A percentile compares a stretch with the other conserved stretches of the same genome.
Conservation (phyloP, 257 asterid species). For the Nicotiana obtusifolia region DNA sequence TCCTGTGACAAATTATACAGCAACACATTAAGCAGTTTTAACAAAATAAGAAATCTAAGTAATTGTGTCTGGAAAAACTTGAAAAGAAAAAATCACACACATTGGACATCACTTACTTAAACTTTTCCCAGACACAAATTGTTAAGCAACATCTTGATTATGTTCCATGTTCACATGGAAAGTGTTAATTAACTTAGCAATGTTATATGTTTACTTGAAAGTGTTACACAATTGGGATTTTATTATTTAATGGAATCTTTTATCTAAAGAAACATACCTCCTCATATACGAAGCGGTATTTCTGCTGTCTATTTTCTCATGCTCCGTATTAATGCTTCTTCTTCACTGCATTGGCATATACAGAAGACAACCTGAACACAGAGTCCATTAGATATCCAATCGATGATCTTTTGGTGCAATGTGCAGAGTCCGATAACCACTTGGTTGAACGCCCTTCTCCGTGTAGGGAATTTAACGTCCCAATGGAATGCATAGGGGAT, state of each 20-base stretch:
- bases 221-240: not conserved
- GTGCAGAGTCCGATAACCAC: conserved; percentile 52
- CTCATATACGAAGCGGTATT: not conserved
- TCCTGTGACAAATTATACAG: not conserved
- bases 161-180: not conserved
- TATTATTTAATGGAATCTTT: not conserved
- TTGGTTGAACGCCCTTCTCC: conserved; percentile 59
- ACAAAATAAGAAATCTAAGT: not conserved
- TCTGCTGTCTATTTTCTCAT: not conserved
- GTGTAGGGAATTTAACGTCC: conserved; percentile 59
- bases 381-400: conserved; percentile 59
- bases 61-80: not conserved
- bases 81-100: not conserved
- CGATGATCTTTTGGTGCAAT: conserved; percentile 75
- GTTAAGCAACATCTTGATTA: not conserved
- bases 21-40: not conserved
- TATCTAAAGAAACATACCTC: not conserved
- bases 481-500: conserved; percentile 81
- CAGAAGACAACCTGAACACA: conserved; percentile 46
- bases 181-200: not conserved
- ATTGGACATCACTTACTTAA: not conserved
- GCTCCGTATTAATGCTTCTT: not conserved
- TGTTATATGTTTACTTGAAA: not conserved
- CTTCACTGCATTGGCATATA: conserved; percentile 10
- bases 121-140: not conserved